Base-by-base conservation (phyloP, 768 basidiomycete genomes). In the Tylopilus plumbeoviolaceoides region DNA sequence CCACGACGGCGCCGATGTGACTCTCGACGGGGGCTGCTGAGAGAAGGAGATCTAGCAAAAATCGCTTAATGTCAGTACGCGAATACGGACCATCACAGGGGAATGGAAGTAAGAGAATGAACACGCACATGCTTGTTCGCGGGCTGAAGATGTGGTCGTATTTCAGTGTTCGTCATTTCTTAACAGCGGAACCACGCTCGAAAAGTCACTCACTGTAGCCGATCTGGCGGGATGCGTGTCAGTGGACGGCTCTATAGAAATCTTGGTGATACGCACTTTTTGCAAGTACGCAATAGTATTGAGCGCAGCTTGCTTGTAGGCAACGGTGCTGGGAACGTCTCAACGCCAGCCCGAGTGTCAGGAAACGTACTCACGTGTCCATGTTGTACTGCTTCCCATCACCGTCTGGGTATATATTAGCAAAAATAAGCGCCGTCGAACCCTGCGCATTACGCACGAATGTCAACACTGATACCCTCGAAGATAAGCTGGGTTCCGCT, bases 301-400 rank as follows among this genome's bases (percentile, higher is more conserved):
- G 50, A 89, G 69, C 0, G 88, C 85, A 6, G 89, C 88, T 69
- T 87, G 86, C 63, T 90, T 89, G 65, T 86, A 90, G 3, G 89
- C 87, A 17, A 87, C 84, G 20, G 86, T 80, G 0, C 84, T 85
- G 46, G 28, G 31, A 23, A 20, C 18, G 10, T n/a, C 47, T 42
- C 40, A 45, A 38, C 27, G 7, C 48, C 21, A 20, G 20, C 2
- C 7, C 0, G 18, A 30, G 43, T 8, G 12, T 43, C 5, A 33
- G 11, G 14, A 33, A 33, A 33, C 12, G 2, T 2, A 33, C 33
- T 14, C 33, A 33, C 33, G 33, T 12, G 14, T 33, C 33, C 33
- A 33, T 89, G 62, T 82, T 76, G 68, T 87, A 85, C 66, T 89
- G 87, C 14, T 33, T 33, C 14, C 33, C 33, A 14, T 33, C 33